phyloP scores from a whole-genome alignment of 1,139 yeast genomes.

The Kodamaea ohmeri region DNA sequence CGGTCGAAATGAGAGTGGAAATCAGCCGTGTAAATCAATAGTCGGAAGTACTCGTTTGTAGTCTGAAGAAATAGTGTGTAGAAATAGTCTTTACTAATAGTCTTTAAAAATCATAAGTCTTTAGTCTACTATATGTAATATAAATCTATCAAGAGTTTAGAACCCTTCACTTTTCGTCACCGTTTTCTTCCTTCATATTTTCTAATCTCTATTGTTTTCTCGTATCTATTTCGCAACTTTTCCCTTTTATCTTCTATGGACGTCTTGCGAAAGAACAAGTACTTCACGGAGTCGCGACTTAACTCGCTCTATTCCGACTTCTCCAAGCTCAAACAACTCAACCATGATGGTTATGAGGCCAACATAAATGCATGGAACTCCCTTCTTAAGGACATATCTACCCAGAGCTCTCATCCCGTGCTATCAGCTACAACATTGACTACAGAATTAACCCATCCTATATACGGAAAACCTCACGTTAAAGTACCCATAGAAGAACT shows the following conservation, averaged over 20 bases:
- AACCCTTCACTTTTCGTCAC: too few species aligned
- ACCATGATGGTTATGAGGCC: conserved; percentile 70
- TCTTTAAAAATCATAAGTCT: too few species aligned
- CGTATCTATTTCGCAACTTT: neutral
- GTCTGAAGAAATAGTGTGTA: too few species aligned
- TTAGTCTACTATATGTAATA: too few species aligned
- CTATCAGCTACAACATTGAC: conserved; percentile 24
- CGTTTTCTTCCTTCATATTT: too few species aligned
- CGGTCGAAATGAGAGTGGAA: too few species aligned
- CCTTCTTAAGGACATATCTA: conserved; percentile 25
- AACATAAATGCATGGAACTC: conserved; percentile 62
- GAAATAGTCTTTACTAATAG: too few species aligned
- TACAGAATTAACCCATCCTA: conserved; percentile 23
- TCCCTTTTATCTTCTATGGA: conserved; percentile 1
- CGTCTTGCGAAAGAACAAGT: conserved; percentile 13
- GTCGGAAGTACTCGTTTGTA: too few species aligned
- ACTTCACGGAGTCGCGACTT: conserved; percentile 49
- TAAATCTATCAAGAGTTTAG: too few species aligned
- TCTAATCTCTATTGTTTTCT: neutral
- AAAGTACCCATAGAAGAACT: conserved; percentile 27
- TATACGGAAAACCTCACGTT: conserved; percentile 32
- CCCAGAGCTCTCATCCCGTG: conserved; percentile 18
- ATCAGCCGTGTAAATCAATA: too few species aligned
- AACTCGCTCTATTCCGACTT: conserved; percentile 68
- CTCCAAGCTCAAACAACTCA: conserved; percentile 45